Evolutionary conservation across 768 basidiomycete genomes (phyloP).

Genomic region (Termitomyces sp.): DNA sequence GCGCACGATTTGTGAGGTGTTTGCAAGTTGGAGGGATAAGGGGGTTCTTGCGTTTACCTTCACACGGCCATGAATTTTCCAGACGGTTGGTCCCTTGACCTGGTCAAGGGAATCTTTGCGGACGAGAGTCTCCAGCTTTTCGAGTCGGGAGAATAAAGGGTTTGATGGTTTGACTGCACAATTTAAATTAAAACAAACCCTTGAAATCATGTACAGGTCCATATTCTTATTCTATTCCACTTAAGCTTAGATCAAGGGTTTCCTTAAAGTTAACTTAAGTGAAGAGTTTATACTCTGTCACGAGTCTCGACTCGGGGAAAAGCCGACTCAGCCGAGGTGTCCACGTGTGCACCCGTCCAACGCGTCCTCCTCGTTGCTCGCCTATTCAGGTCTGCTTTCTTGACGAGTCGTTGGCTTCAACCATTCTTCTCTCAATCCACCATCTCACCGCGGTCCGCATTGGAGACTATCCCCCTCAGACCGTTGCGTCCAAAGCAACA

Average conservation of each 20-base stretch:
- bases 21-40: constrained; percentile 9
- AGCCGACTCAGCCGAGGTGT: not conserved
- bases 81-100: not conserved
- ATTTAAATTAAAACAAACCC: not conserved
- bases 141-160: not conserved
- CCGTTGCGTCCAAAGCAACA: constrained; percentile 25
- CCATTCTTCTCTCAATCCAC: constrained; percentile 1
- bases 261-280: too few species aligned
- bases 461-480: constrained; percentile 42
- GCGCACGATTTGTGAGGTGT: constrained; percentile 15
- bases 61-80: not conserved
- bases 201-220: too few species aligned
- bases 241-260: too few species aligned
- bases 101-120: not conserved
- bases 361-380: constrained; percentile 1
- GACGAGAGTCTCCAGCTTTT: not conserved
- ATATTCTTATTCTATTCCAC: too few species aligned
- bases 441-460: constrained; percentile 7
- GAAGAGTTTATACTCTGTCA: too few species aligned
- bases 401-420: not conserved
- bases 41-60: constrained; percentile 13
- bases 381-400: not conserved
- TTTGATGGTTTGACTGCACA: not conserved
- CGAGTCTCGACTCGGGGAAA: too few species aligned
- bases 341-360: too few species aligned